phyloP scores from a whole-genome alignment of 2,329 filamentous ascomycete genomes.

The Aspergillus oerlinghausenensis region DNA sequence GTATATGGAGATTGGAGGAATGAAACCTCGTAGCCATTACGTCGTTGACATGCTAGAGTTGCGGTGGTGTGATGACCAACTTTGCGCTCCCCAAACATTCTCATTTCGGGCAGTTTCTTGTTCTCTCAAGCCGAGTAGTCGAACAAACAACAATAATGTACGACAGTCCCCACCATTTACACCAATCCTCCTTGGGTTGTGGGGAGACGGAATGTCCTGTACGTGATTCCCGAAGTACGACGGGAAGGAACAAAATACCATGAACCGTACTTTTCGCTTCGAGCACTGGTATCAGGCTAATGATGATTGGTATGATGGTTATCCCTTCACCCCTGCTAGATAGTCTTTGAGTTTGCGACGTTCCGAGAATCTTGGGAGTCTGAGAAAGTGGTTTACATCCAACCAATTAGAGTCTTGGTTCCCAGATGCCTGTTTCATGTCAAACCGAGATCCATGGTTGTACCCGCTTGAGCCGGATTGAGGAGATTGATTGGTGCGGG shows the following conservation, averaged over 20 bases:
- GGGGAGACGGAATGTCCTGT: neutral
- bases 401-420: neutral
- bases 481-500: constrained; percentile 10
- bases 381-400: neutral
- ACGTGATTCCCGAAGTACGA: neutral
- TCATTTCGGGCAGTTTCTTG: neutral
- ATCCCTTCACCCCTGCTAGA: neutral
- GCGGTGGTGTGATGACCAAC: neutral
- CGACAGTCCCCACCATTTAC: neutral
- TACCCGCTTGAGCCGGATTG: neutral
- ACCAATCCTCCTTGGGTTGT: neutral
- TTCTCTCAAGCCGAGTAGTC: neutral
- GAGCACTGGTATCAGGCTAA: neutral
- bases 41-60: neutral
- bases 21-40: neutral
- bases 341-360: neutral
- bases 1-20: neutral
- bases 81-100: neutral
- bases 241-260: neutral
- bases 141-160: neutral
- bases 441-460: neutral
- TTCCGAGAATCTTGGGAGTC: neutral
- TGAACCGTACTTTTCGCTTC: neutral
- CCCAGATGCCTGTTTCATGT: constrained; percentile 4
- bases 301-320: neutral